phyloP scores from a whole-genome alignment of 257 asterid genomes.

The Galeopsis tetrahit region DNA sequence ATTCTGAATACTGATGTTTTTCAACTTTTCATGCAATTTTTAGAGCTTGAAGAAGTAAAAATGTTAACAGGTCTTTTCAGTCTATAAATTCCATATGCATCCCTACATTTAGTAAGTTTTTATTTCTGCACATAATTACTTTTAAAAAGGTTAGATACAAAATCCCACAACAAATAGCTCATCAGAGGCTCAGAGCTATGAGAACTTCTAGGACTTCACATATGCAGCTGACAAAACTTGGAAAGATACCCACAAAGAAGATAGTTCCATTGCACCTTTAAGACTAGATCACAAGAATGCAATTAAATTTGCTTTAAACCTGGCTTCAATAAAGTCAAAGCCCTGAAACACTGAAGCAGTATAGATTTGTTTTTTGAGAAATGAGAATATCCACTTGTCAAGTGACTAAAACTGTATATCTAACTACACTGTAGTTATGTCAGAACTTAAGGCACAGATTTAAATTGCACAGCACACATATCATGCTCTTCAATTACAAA shows the following conservation, averaged over 20 bases:
- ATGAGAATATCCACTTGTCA: neutral
- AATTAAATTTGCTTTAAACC: neutral
- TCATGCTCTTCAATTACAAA: neutral
- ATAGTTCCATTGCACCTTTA: neutral
- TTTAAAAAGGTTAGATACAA: neutral
- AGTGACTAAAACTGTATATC: neutral
- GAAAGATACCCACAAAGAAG: constrained; percentile 7
- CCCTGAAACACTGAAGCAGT: neutral
- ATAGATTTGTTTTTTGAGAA: neutral
- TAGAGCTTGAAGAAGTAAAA: constrained; percentile 9
- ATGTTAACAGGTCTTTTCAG: neutral
- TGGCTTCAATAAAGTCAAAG: neutral
- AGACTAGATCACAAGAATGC: neutral
- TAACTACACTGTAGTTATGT: neutral
- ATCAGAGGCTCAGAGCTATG: constrained; percentile 3
- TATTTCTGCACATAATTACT: constrained; percentile 8
- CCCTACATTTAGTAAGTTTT: neutral
- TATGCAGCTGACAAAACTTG: neutral
- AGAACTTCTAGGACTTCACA: neutral
- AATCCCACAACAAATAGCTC: neutral
- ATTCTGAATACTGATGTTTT: neutral
- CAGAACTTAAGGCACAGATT: neutral
- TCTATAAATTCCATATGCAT: constrained; percentile 1
- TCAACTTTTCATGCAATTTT: neutral
- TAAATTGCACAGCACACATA: neutral